Percentiles rank a stretch among this genome's conserved stretches.
phyloP scores from a whole-genome alignment of 352 stramenopile genomes.

The Phytopythium sindhum region DNA sequence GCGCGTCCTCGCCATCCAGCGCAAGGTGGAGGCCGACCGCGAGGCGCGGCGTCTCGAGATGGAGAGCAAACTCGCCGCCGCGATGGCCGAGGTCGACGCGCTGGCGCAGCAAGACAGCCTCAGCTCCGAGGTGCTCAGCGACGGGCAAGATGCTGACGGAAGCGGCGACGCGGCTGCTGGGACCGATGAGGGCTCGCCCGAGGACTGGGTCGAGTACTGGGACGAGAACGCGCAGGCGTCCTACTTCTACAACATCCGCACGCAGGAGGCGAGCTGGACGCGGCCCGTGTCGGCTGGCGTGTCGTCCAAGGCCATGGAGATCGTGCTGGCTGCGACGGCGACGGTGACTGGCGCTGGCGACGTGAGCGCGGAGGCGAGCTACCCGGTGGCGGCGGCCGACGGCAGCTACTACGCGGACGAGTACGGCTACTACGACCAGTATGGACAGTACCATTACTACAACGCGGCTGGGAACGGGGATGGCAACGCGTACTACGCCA shows the following conservation, averaged over 20 bases:
- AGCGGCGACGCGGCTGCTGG: slow-evolving; percentile 8
- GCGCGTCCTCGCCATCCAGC: slow-evolving; percentile 50
- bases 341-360: slow-evolving; percentile 12
- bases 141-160: slow-evolving; percentile 8
- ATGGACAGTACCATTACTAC: slow-evolving; percentile 83
- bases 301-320: slow-evolving; percentile 34
- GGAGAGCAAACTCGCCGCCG: slow-evolving; percentile 54
- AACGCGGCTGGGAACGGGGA: slow-evolving; percentile 25
- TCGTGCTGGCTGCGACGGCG: slow-evolving; percentile 25
- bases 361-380: slow-evolving; percentile 14
- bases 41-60: slow-evolving; percentile 50
- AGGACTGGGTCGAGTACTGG: slow-evolving; percentile 90
- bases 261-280: slow-evolving; percentile 86
- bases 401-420: slow-evolving; percentile 53
- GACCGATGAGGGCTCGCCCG: slow-evolving; percentile 15
- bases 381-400: slow-evolving; percentile 15
- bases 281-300: slow-evolving; percentile 38
- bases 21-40: slow-evolving; percentile 62
- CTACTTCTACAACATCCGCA: slow-evolving; percentile 89
- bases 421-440: slow-evolving; percentile 80
- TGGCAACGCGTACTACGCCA: slow-evolving; percentile 21
- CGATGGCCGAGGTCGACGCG: slow-evolving; percentile 53
- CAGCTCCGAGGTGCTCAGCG: slow-evolving; percentile 6
- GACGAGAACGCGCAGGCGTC: slow-evolving; percentile 86
- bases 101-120: slow-evolving; percentile 13